A percentile compares a stretch with the other conserved stretches of the same genome.
Conservation (phyloP, 495 filamentous ascomycete species). For the Parathielavia appendiculata region DNA sequence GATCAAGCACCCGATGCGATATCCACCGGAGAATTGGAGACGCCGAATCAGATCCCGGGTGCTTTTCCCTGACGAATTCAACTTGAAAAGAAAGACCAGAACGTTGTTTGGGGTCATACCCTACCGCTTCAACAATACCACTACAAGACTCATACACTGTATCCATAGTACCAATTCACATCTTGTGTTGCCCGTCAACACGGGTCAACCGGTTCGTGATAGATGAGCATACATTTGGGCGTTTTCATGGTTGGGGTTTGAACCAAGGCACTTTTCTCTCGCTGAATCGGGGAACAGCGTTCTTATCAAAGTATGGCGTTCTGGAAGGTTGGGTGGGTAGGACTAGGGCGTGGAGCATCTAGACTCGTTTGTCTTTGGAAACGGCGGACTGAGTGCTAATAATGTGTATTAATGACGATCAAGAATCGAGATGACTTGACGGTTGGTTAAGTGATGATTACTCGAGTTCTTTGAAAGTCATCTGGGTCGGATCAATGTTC, state of each 20-base stretch:
- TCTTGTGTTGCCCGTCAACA: background rate
- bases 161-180: slow-evolving; percentile 1
- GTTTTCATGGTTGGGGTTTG: background rate
- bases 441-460: background rate
- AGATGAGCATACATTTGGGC: slow-evolving; percentile 8
- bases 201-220: background rate
- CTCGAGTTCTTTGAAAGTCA: too few relatives aligned
- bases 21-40: too few relatives aligned
- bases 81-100: too few relatives aligned
- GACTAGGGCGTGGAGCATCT: background rate
- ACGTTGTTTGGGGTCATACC: background rate
- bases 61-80: too few relatives aligned
- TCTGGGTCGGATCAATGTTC: too few relatives aligned
- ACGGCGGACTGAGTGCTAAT: background rate
- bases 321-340: background rate
- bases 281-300: background rate
- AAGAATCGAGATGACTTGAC: background rate
- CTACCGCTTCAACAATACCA: background rate
- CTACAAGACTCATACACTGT: background rate
- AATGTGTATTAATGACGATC: slow-evolving; percentile 3
- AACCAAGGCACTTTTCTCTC: background rate
- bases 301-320: slow-evolving; percentile 10
- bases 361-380: background rate
- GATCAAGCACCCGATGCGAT: too few relatives aligned
- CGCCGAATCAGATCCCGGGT: too few relatives aligned